Evolutionary conservation across 495 filamentous ascomycete genomes (phyloP).

Genomic region (Penicillium maclennaniae): DNA sequence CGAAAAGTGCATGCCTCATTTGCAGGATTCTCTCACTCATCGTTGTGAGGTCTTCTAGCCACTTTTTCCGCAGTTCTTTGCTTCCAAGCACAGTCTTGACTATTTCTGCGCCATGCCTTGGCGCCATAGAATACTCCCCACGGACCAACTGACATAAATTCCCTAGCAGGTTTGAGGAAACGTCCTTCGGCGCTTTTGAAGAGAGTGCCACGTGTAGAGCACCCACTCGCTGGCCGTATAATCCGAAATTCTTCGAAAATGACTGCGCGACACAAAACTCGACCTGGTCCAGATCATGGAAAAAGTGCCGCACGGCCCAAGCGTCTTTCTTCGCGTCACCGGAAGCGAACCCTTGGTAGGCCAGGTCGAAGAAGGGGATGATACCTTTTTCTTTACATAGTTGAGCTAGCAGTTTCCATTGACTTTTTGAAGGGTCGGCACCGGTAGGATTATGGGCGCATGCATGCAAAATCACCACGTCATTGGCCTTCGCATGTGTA

Average conservation of each 20-base stretch:
- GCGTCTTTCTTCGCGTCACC: not conserved
- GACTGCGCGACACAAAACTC: constrained; percentile 31
- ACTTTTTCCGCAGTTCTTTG: constrained; percentile 17
- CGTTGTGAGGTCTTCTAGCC: constrained; percentile 27
- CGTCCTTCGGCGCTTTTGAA: not conserved
- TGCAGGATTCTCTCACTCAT: constrained; percentile 30
- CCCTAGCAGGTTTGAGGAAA: not conserved
- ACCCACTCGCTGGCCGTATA: constrained; percentile 38
- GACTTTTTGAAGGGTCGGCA: not conserved
- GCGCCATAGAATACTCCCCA: constrained; percentile 32
- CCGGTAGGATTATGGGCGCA: not conserved
- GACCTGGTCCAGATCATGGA: not conserved
- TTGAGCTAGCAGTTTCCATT: not conserved
- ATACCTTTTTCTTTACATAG: not conserved
- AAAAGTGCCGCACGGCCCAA: not conserved
- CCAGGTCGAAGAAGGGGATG: not conserved
- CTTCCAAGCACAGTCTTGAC: constrained; percentile 20
- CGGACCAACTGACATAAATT: constrained; percentile 27
- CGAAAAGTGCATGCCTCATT: constrained; percentile 25
- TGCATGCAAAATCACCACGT: not conserved
- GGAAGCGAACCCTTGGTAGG: not conserved
- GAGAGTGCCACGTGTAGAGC: constrained; percentile 23
- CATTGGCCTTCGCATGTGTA: not conserved
- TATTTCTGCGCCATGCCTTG: constrained; percentile 33
- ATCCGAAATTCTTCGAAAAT: constrained; percentile 43